phyloP scores from a whole-genome alignment of 306 rosid species.

The Vigna unguiculata region DNA sequence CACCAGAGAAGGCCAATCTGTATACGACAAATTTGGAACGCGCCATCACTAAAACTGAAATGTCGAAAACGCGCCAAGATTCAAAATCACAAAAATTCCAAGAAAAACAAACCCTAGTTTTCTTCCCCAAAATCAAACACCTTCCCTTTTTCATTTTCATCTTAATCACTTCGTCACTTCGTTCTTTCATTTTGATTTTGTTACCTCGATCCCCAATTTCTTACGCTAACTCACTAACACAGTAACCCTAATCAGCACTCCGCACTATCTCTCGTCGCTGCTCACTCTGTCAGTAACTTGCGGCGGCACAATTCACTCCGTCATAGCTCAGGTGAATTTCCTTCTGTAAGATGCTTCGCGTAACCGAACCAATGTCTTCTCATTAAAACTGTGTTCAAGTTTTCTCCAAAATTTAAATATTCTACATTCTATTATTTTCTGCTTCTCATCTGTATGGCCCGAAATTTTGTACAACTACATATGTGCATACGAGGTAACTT shows the following conservation, averaged over 20 bases:
- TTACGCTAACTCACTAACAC: neutral
- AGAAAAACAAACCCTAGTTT: slow-evolving; percentile 16
- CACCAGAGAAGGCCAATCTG: too few relatives aligned
- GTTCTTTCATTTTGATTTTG: neutral
- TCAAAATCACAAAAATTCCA: slow-evolving; percentile 6
- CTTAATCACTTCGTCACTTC: neutral
- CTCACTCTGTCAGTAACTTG: neutral
- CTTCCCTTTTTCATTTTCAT: neutral
- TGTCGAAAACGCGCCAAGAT: slow-evolving; percentile 24
- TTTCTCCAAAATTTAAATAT: neutral
- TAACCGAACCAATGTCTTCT: too few relatives aligned
- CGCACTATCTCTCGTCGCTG: neutral
- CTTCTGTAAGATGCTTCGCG: neutral
- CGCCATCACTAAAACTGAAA: slow-evolving; percentile 1
- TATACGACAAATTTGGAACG: neutral
- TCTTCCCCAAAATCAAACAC: neutral
- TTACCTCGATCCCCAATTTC: neutral
- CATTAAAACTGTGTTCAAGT: neutral
- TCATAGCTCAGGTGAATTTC: neutral
- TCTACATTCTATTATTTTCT: neutral
- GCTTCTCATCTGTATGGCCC: slow-evolving; percentile 33
- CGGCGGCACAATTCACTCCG: neutral
- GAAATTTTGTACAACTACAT: slow-evolving; percentile 40
- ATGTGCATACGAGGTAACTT: slow-evolving; percentile 25
- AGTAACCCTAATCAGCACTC: neutral